These are phyloP conservation scores for Phaeosphaeria sp. DNA, from an alignment of 2,329 filamentous ascomycete genomes.

Conservation along the genomic window DNA sequence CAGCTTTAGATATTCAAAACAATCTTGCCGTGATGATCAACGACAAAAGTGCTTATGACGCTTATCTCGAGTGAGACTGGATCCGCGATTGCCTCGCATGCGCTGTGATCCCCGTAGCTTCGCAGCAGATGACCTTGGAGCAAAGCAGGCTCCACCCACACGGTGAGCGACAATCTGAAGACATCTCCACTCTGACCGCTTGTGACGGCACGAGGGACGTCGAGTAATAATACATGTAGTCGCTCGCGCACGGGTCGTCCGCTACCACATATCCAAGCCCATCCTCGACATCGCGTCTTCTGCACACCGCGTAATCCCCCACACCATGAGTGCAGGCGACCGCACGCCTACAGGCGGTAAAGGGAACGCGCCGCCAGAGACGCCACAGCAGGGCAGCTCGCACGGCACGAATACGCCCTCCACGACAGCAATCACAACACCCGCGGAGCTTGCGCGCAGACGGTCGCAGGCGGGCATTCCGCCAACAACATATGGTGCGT, in stretches of 20 bases:
- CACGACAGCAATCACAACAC: constrained; percentile 22
- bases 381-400: constrained; percentile 36
- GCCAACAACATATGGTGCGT: constrained; percentile 44
- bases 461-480: constrained; percentile 35
- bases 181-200: constrained; percentile 8
- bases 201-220: constrained; percentile 17
- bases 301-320: constrained; percentile 7
- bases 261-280: constrained; percentile 12
- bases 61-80: constrained; percentile 16
- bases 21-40: neutral
- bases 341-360: constrained; percentile 31
- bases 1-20: neutral
- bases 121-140: too few species aligned
- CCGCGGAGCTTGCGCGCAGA: constrained; percentile 38
- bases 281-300: constrained; percentile 1
- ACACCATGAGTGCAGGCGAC: constrained; percentile 40
- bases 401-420: constrained; percentile 32
- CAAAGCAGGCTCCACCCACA: constrained; percentile 3
- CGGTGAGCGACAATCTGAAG: constrained; percentile 4
- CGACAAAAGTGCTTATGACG: neutral
- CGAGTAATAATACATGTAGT: constrained; percentile 6
- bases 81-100: constrained; percentile 9
- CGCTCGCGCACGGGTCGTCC: constrained; percentile 19
- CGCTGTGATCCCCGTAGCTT: neutral
- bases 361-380: constrained; percentile 28